These are phyloP conservation scores for Begonia peltatifolia DNA, from an alignment of 306 rosid genomes.

Conservation along the genomic window DNA sequence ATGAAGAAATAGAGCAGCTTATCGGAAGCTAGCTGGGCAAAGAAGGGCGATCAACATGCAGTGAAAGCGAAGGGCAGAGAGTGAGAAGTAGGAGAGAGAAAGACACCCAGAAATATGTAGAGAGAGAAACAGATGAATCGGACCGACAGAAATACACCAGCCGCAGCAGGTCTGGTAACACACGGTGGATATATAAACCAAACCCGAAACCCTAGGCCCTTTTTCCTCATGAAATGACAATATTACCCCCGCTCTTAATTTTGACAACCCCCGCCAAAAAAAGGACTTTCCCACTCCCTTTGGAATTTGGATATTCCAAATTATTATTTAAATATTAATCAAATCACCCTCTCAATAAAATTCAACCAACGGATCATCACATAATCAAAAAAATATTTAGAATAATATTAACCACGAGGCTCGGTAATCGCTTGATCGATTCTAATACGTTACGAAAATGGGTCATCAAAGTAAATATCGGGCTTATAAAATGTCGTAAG, in stretches of 20 bases:
- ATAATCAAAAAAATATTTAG: no score
- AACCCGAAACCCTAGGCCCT: slow-evolving; percentile 65
- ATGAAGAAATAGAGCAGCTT: background rate
- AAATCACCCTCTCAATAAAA: no score
- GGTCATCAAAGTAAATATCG: no score
- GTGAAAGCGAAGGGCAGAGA: slow-evolving; percentile 5
- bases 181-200: slow-evolving; percentile 36
- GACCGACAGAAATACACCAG: slow-evolving; percentile 45
- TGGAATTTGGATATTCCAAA: background rate
- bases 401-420: no score
- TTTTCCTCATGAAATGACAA: slow-evolving; percentile 9
- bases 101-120: background rate
- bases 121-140: slow-evolving; percentile 13
- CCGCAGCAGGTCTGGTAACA: slow-evolving; percentile 50
- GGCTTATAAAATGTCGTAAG: no score
- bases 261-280: slow-evolving; percentile 40
- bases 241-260: slow-evolving; percentile 17
- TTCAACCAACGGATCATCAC: no score
- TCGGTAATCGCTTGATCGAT: no score
- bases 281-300: slow-evolving; percentile 19
- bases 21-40: slow-evolving; percentile 5
- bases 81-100: slow-evolving; percentile 2
- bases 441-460: no score
- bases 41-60: slow-evolving; percentile 7
- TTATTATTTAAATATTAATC: no score